Base-by-base conservation (phyloP, 148 eudicot species). In the Drosera capensis region DNA sequence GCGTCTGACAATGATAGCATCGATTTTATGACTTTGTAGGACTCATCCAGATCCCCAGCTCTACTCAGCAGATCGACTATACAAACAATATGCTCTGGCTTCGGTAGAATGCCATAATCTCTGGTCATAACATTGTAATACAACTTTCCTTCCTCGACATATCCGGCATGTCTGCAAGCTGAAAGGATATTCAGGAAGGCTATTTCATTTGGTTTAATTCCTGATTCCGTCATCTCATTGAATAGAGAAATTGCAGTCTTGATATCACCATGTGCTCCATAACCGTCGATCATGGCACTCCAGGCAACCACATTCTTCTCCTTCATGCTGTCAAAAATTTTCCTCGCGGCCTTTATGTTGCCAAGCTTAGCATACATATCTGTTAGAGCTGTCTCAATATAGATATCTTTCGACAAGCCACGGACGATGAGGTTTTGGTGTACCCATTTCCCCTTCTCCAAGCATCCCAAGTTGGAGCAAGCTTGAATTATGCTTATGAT, bases 311-410 rank as follows among this genome's bases (percentile, higher is more conserved):
- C 64, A 20, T 61, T 77, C 47, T 49, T 60, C 21, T 60, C 68
- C 22, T 45, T 45, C 77, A 70, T 73, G 38, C 31, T 55, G 44
- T 77, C 55, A 9, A 77, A 77, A 49, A 77, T 64, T 39, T 54
- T 40, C 21, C 28, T 63, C 20, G 84, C 76, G 71, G 64, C 61
- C 41, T 43, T 34, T 29, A 77, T 66, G 52, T 77, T 71, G 40
- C 84, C 84, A 55, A 79, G 73, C 48, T 74, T 71, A 8, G 74
- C 73, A 52, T 73, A 77, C 73, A 77, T 66, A 40, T 73, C 72
- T 4, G 49, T 45, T 47, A 77, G 47, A 58, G 79, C 73, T 23
- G 84, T 73, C 51, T 73, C 64, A 12, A 72, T 58, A 28, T 60
- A 64, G 26, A 49, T 52, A 58, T 73, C 81, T 15, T 54, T 61